These are phyloP conservation scores for Cetradonia linearis DNA, from an alignment of 495 filamentous ascomycete species.

Conservation along the genomic window DNA sequence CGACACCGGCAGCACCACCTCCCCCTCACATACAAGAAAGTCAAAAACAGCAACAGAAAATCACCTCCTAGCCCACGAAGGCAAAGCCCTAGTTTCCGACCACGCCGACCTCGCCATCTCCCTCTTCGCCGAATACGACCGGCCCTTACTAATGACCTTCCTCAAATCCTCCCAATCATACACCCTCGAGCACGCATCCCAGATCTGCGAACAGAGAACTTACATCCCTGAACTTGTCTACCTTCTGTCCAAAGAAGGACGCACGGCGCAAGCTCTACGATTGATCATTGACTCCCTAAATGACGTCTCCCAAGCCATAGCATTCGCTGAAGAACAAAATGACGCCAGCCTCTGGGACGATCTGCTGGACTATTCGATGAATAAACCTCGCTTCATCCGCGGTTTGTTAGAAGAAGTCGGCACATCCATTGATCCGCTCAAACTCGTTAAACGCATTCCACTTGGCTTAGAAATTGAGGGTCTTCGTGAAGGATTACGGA, in stretches of 20 bases:
- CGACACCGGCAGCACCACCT: slow-evolving; percentile 35
- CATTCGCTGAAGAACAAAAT: slow-evolving; percentile 85
- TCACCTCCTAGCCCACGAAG: slow-evolving; percentile 27
- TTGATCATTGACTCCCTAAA: slow-evolving; percentile 81
- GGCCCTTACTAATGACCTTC: slow-evolving; percentile 70
- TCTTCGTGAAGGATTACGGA: slow-evolving; percentile 67
- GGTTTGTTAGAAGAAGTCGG: slow-evolving; percentile 89
- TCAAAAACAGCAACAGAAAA: slow-evolving; percentile 14
- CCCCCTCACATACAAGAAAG: neutral
- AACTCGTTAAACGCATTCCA: slow-evolving; percentile 80
- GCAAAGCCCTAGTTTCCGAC: slow-evolving; percentile 67
- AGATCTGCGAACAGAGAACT: slow-evolving; percentile 64
- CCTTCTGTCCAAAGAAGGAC: slow-evolving; percentile 84
- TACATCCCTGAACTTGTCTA: slow-evolving; percentile 89
- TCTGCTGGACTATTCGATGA: slow-evolving; percentile 88
- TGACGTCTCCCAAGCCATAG: slow-evolving; percentile 83
- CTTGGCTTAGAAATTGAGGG: slow-evolving; percentile 86
- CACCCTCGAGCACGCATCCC: slow-evolving; percentile 63
- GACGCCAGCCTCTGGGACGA: slow-evolving; percentile 92
- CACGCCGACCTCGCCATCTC: slow-evolving; percentile 77
- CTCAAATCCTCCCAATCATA: slow-evolving; percentile 77
- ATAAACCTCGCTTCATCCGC: slow-evolving; percentile 87
- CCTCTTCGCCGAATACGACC: slow-evolving; percentile 77
- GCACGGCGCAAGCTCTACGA: slow-evolving; percentile 79
- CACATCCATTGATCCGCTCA: slow-evolving; percentile 81